Percentiles rank a stretch among this genome's conserved stretches.
Conservation (phyloP, 2,329 filamentous ascomycete species). For the Dactylellina parvicollis region DNA sequence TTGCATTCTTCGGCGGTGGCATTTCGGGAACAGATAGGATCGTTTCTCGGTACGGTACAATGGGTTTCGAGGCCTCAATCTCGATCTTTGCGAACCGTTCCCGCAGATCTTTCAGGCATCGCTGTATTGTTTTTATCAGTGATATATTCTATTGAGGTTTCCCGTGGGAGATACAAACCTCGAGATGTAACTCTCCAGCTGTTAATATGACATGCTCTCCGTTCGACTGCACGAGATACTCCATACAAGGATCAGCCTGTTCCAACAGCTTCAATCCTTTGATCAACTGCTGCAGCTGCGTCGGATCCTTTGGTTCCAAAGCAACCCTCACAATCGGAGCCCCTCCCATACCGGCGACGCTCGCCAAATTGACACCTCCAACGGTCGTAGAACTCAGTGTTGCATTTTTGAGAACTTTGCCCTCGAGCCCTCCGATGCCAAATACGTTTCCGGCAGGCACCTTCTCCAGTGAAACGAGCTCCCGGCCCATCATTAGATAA, state of each 20-base stretch:
- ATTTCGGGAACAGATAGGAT: conserved; percentile 90
- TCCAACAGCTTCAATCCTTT: conserved; percentile 84
- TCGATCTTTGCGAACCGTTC: conserved; percentile 94
- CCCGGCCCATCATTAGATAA: conserved; percentile 95
- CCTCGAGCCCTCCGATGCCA: conserved; percentile 90
- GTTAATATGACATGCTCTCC: conserved; percentile 96
- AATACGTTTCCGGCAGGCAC: conserved; percentile 96
- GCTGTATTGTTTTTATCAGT: conserved; percentile 63
- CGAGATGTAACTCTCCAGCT: conserved; percentile 91
- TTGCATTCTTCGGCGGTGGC: conserved; percentile 82
- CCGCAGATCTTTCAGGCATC: conserved; percentile 89
- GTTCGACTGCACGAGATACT: conserved; percentile 91
- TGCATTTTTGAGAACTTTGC: conserved; percentile 92
- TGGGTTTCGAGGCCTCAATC: conserved; percentile 90
- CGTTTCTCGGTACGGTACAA: conserved; percentile 94
- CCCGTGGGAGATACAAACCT: conserved; percentile 28
- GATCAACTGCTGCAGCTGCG: conserved; percentile 94
- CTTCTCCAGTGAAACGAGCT: conserved; percentile 80
- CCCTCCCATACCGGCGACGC: conserved; percentile 77
- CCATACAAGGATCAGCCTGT: conserved; percentile 92
- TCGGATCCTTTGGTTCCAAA: conserved; percentile 89
- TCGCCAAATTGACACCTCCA: conserved; percentile 88
- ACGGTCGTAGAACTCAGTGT: conserved; percentile 88
- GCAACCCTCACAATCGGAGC: conserved; percentile 95
- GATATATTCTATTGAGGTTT: neutral